phyloP scores from a whole-genome alignment of 306 rosid species.

The Dalbergia oliveri region DNA sequence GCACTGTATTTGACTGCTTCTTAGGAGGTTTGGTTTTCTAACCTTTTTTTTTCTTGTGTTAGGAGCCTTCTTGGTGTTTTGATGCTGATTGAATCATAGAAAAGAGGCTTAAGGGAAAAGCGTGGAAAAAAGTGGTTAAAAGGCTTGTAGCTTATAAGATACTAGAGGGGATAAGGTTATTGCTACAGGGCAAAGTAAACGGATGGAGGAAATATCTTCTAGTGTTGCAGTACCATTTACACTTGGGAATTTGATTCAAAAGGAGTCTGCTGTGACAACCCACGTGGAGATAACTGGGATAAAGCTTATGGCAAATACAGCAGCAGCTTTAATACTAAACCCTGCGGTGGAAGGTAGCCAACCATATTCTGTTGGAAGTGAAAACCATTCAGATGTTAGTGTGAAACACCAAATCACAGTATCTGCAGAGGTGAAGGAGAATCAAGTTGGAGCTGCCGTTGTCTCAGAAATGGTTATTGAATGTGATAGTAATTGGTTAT shows the following conservation, averaged over 20 bases:
- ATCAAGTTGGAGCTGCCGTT: slow-evolving; percentile 50
- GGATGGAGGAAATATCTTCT: slow-evolving; percentile 72
- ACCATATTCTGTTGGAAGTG: slow-evolving; percentile 52
- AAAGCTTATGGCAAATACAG: slow-evolving; percentile 69
- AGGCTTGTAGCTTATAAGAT: slow-evolving; percentile 44
- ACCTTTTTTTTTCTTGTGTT: slow-evolving; percentile 39
- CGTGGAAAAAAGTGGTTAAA: slow-evolving; percentile 33
- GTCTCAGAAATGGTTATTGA: slow-evolving; percentile 55
- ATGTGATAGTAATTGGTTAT: slow-evolving; percentile 51
- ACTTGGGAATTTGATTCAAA: slow-evolving; percentile 67
- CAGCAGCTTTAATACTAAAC: slow-evolving; percentile 62
- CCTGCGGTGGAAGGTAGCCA: slow-evolving; percentile 53
- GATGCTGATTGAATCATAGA: slow-evolving; percentile 50
- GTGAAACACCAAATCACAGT: slow-evolving; percentile 48
- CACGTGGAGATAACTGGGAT: slow-evolving; percentile 72
- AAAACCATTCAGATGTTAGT: slow-evolving; percentile 43
- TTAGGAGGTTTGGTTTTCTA: slow-evolving; percentile 38
- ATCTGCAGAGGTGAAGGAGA: slow-evolving; percentile 53
- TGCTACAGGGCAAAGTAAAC: slow-evolving; percentile 54
- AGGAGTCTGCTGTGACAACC: slow-evolving; percentile 66
- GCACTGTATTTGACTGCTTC: slow-evolving; percentile 39
- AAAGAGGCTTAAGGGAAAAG: slow-evolving; percentile 48
- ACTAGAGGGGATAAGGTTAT: slow-evolving; percentile 42
- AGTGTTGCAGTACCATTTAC: slow-evolving; percentile 73
- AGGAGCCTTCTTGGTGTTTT: slow-evolving; percentile 47